Evolutionary conservation across 176 grass and related monocot genomes (phyloP), one percentile per base, ranked within the genome.

Genomic region (Tuctoria greenei): DNA sequence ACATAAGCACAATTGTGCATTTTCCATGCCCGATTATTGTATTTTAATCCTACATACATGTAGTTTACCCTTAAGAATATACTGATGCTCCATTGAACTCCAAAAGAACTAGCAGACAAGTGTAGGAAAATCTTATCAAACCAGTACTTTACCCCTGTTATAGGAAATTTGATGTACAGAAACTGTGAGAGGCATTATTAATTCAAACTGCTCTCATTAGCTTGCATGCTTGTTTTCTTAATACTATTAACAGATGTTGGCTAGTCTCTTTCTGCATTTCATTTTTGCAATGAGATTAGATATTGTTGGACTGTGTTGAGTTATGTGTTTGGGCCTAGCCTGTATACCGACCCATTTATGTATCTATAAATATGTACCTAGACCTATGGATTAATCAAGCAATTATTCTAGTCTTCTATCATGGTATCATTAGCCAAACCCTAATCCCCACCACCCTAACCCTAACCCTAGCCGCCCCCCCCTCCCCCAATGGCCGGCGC

Each of bases 41-140:
- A 41, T 62, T 66, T 62, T 38, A 46, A 60, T 49, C 27, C 59
- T 69, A 38, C 31, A 84, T 71, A 43, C 18, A 18, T 77, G 34
- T 77, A 31, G 31, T 51, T 78, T 42, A 42, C 16, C 31, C 60
- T 18, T 31, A 34, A 21, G 15, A 23, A 18, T 83, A 24, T 61
- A 41, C 27, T 42, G 14, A 38, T 69, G 23, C 20, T 64, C 6
- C 23, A 25, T 40, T 46, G 27, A 49, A 38, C 38, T 56, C 15
- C 64, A 36, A 80, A 75, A 52, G 46, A 71, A 64, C 56, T 35
- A 31, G 27, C 1, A 7, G 46, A 46, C 28, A 55, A 16, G 23
- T 72, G 27, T 70, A 71, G 10, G n/a, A 16, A 65, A 60, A 81
- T 36, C 9, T 2, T 66, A 34, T 34, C 63, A 61, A 42, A 65